Evolutionary conservation across 306 rosid genomes (phyloP).

Genomic region (Mucuna pruriens): DNA sequence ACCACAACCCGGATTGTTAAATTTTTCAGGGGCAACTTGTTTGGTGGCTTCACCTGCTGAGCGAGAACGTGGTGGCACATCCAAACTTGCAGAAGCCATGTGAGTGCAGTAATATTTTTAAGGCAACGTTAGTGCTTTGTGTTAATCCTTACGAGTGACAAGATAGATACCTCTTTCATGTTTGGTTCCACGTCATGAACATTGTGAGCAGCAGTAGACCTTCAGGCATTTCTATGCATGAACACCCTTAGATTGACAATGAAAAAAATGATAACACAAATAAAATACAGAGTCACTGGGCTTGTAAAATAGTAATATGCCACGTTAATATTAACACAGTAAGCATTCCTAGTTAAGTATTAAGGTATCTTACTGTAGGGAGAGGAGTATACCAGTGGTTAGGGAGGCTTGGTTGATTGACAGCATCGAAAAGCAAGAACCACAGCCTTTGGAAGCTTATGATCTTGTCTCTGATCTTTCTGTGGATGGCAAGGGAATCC

Average conservation of each 20-base stretch:
- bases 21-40: slow-evolving; percentile 64
- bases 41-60: slow-evolving; percentile 73
- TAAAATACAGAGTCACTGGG: not conserved
- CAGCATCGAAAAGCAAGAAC: slow-evolving; percentile 79
- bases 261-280: not conserved
- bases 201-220: not conserved
- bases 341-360: not conserved
- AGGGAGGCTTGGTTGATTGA: slow-evolving; percentile 75
- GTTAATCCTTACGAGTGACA: not conserved
- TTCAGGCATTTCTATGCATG: not conserved
- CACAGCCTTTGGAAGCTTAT: slow-evolving; percentile 80
- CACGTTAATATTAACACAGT: not conserved
- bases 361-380: slow-evolving; percentile 52
- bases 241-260: not conserved
- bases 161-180: not conserved
- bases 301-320: not conserved
- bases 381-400: slow-evolving; percentile 67
- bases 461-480: slow-evolving; percentile 78
- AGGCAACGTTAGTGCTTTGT: not conserved
- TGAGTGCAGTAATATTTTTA: slow-evolving; percentile 33
- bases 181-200: not conserved
- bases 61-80: slow-evolving; percentile 69
- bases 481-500: slow-evolving; percentile 71
- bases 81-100: slow-evolving; percentile 77
- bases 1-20: not conserved